Evolutionary conservation across 2,329 filamentous ascomycete species (phyloP).

Genomic region (Plenodomus biglobosus): DNA sequence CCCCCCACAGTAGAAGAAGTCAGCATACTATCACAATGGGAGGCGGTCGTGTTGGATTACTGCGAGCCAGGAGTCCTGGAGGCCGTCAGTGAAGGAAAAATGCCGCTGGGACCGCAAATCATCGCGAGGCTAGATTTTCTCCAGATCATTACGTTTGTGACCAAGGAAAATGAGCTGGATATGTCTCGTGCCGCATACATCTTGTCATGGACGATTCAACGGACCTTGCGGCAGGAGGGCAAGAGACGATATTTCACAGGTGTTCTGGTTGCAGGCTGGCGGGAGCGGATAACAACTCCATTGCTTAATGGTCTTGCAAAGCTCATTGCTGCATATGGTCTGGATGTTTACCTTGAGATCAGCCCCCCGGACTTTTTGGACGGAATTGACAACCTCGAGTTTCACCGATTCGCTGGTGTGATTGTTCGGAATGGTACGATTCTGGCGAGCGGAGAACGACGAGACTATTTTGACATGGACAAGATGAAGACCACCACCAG

Average conservation of each 20-base stretch:
- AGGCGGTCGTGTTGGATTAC: conserved; percentile 37
- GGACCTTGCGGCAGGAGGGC: conserved; percentile 27
- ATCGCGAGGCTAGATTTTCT: conserved; percentile 38
- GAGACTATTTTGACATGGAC: conserved; percentile 45
- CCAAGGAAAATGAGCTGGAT: conserved; percentile 27
- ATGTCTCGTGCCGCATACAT: conserved; percentile 30
- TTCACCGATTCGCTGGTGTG: conserved; percentile 33
- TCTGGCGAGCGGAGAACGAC: conserved; percentile 35
- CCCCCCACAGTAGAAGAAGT: conserved; percentile 31
- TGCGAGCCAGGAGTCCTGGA: conserved; percentile 35
- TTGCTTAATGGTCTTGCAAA: conserved; percentile 36
- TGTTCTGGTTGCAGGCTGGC: conserved; percentile 39
- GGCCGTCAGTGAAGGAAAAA: conserved; percentile 25
- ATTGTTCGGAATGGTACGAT: conserved; percentile 43
- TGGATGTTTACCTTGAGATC: conserved; percentile 41
- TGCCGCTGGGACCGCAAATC: conserved; percentile 33
- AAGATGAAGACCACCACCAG: conserved; percentile 45
- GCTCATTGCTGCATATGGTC: conserved; percentile 33
- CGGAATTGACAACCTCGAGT: conserved; percentile 24
- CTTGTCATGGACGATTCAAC: conserved; percentile 27
- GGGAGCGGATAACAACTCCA: conserved; percentile 28
- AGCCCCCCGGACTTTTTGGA: conserved; percentile 39
- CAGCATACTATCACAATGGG: conserved; percentile 36
- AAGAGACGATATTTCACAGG: conserved; percentile 36
- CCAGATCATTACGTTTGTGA: conserved; percentile 23